Conservation (phyloP, 345 rosid species). For the Populus ilicifolia region DNA sequence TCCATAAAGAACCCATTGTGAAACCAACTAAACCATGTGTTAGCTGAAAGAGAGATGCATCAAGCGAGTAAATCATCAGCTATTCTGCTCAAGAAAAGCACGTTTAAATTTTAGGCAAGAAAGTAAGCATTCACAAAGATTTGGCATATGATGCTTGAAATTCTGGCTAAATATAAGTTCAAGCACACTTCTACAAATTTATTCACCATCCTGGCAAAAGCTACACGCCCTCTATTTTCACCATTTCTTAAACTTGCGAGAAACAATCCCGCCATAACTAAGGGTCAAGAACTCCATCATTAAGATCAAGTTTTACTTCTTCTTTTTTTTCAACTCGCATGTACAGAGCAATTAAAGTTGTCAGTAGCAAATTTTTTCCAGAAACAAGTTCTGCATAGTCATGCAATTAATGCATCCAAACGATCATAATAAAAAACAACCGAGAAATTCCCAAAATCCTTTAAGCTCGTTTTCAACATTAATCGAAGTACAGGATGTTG, state of each 20-base stretch:
- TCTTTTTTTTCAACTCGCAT: background rate
- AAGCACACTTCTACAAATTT: background rate
- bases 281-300: background rate
- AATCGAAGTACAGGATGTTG: background rate
- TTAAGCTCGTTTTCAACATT: background rate
- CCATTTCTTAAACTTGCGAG: background rate
- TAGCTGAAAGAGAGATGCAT: slow-evolving; percentile 46
- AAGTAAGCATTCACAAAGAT: background rate
- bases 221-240: background rate
- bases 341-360: background rate
- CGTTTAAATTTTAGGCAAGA: background rate
- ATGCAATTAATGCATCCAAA: background rate
- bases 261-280: background rate
- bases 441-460: background rate
- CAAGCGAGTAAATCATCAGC: slow-evolving; percentile 2
- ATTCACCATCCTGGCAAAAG: background rate
- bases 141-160: background rate
- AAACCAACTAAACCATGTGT: slow-evolving; percentile 84
- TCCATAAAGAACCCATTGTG: slow-evolving; percentile 81
- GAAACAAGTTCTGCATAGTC: background rate
- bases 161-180: background rate
- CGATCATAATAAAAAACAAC: background rate
- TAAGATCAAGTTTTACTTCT: background rate
- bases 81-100: background rate
- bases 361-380: background rate